Conservation (phyloP, 148 eudicot genomes). For the Nepenthes mirabilis region DNA sequence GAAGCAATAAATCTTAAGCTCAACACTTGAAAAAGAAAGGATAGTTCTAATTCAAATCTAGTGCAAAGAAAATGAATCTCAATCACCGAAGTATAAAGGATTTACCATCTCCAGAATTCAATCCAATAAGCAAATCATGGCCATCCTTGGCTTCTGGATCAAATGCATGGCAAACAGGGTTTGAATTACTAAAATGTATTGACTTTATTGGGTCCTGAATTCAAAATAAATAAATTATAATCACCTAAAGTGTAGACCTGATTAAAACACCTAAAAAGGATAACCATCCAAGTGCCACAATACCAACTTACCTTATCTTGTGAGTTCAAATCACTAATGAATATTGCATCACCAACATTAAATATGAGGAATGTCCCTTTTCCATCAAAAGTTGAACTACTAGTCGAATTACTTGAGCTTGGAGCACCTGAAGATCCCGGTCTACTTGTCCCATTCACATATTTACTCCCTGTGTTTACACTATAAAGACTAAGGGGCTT, state of each 20-base stretch:
- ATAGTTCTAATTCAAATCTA: neutral
- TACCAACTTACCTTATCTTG: slow-evolving; percentile 62
- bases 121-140: slow-evolving; percentile 81
- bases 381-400: slow-evolving; percentile 58
- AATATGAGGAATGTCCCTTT: slow-evolving; percentile 80
- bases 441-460: slow-evolving; percentile 33
- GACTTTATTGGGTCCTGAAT: slow-evolving; percentile 82
- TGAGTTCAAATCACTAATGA: slow-evolving; percentile 73
- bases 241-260: neutral
- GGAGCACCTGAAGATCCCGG: slow-evolving; percentile 53
- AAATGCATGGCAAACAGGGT: slow-evolving; percentile 91
- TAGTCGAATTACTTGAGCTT: slow-evolving; percentile 23
- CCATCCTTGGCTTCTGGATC: slow-evolving; percentile 84
- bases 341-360: slow-evolving; percentile 85
- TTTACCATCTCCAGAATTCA: slow-evolving; percentile 81
- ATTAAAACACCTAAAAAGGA: slow-evolving; percentile 5
- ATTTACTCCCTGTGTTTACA: slow-evolving; percentile 64
- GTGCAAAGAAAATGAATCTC: neutral
- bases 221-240: slow-evolving; percentile 12
- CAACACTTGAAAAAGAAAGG: neutral
- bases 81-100: slow-evolving; percentile 4
- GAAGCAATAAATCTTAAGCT: neutral
- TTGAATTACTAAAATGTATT: slow-evolving; percentile 73
- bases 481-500: slow-evolving; percentile 68
- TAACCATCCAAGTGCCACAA: neutral